Evolutionary conservation across 2,329 filamentous ascomycete genomes (phyloP), one percentile per base, ranked within the genome.

Genomic region (Phialophora expanda): DNA sequence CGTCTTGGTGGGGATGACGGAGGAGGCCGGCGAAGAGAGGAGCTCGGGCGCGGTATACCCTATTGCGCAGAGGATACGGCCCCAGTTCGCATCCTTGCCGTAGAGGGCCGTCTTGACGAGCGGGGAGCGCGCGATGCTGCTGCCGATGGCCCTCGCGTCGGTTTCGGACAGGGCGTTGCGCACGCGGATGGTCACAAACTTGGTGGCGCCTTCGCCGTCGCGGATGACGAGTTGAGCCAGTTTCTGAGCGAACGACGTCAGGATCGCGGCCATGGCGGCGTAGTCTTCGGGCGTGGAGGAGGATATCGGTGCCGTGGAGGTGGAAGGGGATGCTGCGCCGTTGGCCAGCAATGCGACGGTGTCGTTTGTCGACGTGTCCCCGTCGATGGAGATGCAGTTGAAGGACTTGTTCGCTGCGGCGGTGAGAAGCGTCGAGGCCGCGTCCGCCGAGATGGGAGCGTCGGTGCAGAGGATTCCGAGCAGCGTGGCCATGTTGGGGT

Each of bases 51-150:
- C 38, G 28, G 68, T 70, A 76, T 98, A 98, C 2, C 95, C 95
- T 4, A 93, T 93, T 0, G 95, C 94, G 77, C 95, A 98, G 30
- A 98, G 85, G 69, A 99, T 96, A 62, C 95, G 92, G 38, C 95
- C 95, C 95, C 95, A 99, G 83, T 99, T 99, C 20, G 95, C 95
- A 76, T 99, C 95, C 77, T 93, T 92, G 70, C 95, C 95, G 78
- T 99, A 99, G 48, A 99, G 84, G 0, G 95, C 95, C 0, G 95
- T 99, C 84, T 99, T 99, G 73, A 99, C 95, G 12, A 99, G 87
- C 8, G 95, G 92, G 0, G 93, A 97, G 58, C 90, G 88, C 17
- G 95, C 93, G 76, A 99, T 97, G 55, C 91, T 90, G 68, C 89
- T 90, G 11, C 93, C 95, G 67, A 97, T 89, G 75, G 89, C 86